phyloP scores from a whole-genome alignment of 768 basidiomycete species.

The Lactarius hengduanensis region DNA sequence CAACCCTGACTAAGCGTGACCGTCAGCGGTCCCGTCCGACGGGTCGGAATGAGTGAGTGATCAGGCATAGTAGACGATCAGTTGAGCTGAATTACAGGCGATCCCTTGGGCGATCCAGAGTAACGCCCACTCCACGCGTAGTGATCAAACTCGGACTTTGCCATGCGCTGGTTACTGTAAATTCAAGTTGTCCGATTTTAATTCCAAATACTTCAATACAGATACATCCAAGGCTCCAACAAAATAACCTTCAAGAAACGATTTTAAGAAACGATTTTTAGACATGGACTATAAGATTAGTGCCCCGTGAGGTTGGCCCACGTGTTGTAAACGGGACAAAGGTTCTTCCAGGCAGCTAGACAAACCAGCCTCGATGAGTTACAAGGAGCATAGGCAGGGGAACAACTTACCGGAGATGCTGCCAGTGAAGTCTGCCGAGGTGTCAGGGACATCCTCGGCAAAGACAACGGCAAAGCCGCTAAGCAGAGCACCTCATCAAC shows the following conservation, averaged over 20 bases:
- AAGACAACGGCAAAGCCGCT: constrained; percentile 26
- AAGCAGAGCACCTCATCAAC: neutral
- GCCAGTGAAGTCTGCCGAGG: too few relatives aligned
- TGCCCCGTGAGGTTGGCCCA: neutral
- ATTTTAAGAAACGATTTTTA: neutral
- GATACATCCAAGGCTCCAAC: neutral
- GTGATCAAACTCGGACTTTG: neutral
- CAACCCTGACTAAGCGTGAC: too few relatives aligned
- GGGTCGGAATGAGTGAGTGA: too few relatives aligned
- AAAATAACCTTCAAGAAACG: neutral
- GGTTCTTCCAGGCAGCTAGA: constrained; percentile 12
- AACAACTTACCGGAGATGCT: neutral
- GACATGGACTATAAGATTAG: neutral
- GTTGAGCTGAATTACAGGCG: too few relatives aligned
- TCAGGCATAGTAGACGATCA: too few relatives aligned
- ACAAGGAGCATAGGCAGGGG: neutral
- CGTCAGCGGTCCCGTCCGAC: too few relatives aligned
- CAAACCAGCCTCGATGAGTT: neutral
- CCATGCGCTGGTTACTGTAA: too few relatives aligned
- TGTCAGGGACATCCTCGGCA: constrained; percentile 19
- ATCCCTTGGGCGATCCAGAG: too few relatives aligned
- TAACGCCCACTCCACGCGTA: neutral
- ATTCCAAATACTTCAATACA: neutral
- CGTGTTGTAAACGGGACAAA: constrained; percentile 6
- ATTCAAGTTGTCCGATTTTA: neutral